Base-by-base conservation (phyloP, 495 filamentous ascomycete species). In the Glonium stellatum region DNA sequence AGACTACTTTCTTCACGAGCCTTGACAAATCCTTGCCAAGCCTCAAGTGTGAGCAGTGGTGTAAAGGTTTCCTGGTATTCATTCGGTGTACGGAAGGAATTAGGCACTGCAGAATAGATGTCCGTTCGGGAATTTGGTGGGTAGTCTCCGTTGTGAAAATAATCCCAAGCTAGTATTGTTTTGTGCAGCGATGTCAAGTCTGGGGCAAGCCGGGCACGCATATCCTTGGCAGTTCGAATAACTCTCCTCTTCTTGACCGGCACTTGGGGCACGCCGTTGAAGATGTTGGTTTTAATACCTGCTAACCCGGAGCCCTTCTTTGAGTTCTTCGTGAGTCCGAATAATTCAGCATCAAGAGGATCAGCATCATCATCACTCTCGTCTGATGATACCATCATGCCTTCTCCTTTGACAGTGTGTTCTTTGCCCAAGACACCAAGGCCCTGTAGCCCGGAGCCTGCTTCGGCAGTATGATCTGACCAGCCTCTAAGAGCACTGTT, bases 21-120 rank as follows among this genome's bases (percentile, higher is more conserved):
- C 49, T 89, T 89, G 35, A 95, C 83, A 66, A 98, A 93, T 0
- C 89, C 86, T 70, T 95, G 88, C 93, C 93, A 98, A 51, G 91
- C 92, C 72, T 98, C 93, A 50, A 96, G 84, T 49, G 95, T 84
- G 35, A 98, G 80, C 39, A 98, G 77, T 11, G 93, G 95, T 58
- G 91, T 84, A 76, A 97, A 98, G 0, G 89, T 92, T 52, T 81
- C 78, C 73, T 95, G 89, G 68, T 97, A 98, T 55, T 88, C 84
- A 51, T 73, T 70, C 18, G 89, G 87, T 57, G 87, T 84, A 37
- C 76, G 73, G 73, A 95, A 98, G 0, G 81, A 79, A 65, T 87
- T 86, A 36, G 86, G 82, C 9, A 98, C 91, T 36, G 80, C 73
- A 49, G 76, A 82, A 67, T 92, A 96, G 37, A 84, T 81, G 27